A percentile compares a stretch with the other conserved stretches of the same genome.
phyloP scores from a whole-genome alignment of 495 filamentous ascomycete genomes.

The Letharia columbiana region DNA sequence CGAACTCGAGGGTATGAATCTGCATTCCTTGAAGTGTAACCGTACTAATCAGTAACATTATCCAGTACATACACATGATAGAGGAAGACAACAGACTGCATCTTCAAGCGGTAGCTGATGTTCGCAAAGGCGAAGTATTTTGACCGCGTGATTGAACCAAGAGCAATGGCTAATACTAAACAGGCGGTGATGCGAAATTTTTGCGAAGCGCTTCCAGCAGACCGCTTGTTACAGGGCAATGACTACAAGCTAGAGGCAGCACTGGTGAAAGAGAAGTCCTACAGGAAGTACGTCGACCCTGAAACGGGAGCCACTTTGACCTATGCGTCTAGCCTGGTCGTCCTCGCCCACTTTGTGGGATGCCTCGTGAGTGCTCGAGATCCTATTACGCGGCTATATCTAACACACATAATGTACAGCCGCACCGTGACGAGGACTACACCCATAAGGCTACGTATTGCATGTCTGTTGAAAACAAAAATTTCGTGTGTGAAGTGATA shows the following conservation, averaged over 20 bases:
- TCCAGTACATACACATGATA: constrained; percentile 75
- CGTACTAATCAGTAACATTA: background rate
- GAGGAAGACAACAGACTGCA: constrained; percentile 60
- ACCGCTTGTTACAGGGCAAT: constrained; percentile 59
- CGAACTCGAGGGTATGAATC: constrained; percentile 44
- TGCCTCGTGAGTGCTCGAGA: constrained; percentile 41
- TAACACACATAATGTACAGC: constrained; percentile 32
- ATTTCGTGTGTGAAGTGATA: constrained; percentile 72
- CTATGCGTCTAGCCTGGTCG: constrained; percentile 58
- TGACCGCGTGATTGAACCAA: background rate
- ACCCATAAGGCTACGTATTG: constrained; percentile 54
- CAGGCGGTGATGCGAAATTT: constrained; percentile 56
- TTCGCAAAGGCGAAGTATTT: constrained; percentile 38
- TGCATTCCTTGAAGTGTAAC: constrained; percentile 19
- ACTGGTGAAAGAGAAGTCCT: constrained; percentile 45
- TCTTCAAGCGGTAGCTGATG: constrained; percentile 44
- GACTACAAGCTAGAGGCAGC: constrained; percentile 49
- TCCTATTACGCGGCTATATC: constrained; percentile 10
- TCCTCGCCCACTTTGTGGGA: constrained; percentile 56
- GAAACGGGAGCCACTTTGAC: constrained; percentile 72
- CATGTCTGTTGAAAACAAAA: constrained; percentile 44
- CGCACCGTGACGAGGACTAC: constrained; percentile 47
- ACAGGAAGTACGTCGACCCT: constrained; percentile 52
- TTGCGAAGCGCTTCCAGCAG: constrained; percentile 65
- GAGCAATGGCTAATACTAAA: background rate